A percentile compares a stretch with the other conserved stretches of the same genome.
Conservation (phyloP, 306 rosid genomes). For the Alnus rubra region DNA sequence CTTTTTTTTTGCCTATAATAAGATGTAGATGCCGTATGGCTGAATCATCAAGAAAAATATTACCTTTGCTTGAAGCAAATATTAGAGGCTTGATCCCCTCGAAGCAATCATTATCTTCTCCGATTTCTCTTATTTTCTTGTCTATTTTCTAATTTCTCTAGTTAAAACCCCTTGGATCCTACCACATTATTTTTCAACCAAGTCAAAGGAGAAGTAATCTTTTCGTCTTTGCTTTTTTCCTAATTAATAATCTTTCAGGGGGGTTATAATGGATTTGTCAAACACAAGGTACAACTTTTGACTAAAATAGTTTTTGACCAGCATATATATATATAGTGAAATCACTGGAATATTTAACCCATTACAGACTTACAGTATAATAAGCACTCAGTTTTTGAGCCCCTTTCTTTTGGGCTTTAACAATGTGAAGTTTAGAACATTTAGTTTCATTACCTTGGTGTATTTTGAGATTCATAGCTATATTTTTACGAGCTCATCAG, state of each 20-base stretch:
- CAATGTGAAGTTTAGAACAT: not conserved
- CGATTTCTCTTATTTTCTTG: too few species aligned
- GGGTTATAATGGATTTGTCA: not conserved
- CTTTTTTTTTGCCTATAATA: too few species aligned
- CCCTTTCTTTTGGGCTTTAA: not conserved
- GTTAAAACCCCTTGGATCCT: too few species aligned
- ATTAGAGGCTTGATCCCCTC: too few species aligned
- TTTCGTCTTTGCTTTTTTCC: not conserved
- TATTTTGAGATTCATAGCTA: too few species aligned
- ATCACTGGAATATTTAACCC: not conserved
- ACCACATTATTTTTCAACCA: not conserved
- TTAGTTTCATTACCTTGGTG: not conserved
- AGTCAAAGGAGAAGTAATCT: not conserved
- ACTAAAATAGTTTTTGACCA: not conserved
- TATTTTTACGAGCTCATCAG: not conserved
- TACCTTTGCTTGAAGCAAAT: too few species aligned
- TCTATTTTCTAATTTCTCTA: too few species aligned
- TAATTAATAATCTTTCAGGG: not conserved
- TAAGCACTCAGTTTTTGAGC: not conserved
- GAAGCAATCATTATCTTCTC: too few species aligned
- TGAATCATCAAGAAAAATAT: too few species aligned
- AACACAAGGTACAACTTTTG: not conserved
- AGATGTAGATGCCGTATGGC: too few species aligned
- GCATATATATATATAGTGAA: not conserved
- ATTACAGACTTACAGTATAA: not conserved